Evolutionary conservation across 2,329 filamentous ascomycete species (phyloP).

Genomic region (Metarhizium album): DNA sequence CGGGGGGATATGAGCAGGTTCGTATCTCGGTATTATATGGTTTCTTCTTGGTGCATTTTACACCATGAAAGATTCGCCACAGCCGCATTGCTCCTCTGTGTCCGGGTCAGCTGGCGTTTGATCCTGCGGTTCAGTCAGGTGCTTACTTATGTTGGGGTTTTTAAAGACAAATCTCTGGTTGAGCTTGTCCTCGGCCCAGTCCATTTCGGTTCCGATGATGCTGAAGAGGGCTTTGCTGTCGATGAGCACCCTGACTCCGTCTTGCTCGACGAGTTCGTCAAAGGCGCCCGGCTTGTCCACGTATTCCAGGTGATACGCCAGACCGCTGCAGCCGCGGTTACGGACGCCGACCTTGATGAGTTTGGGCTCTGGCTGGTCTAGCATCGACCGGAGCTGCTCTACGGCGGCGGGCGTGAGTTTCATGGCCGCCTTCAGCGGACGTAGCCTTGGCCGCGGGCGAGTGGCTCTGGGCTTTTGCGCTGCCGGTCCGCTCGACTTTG

Average conservation of each 20-base stretch:
- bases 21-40: neutral
- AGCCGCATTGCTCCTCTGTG: slow-evolving; percentile 87
- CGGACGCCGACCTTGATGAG: slow-evolving; percentile 89
- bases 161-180: slow-evolving; percentile 87
- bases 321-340: slow-evolving; percentile 85
- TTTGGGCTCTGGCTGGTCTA: slow-evolving; percentile 81
- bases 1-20: neutral
- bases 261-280: slow-evolving; percentile 89
- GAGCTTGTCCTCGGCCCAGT: slow-evolving; percentile 94
- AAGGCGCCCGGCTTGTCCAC: slow-evolving; percentile 83
- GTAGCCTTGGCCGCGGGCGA: slow-evolving; percentile 25
- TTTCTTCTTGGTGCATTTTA: slow-evolving; percentile 19
- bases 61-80: slow-evolving; percentile 93
- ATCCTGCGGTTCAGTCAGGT: slow-evolving; percentile 16
- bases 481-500: slow-evolving; percentile 45
- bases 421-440: slow-evolving; percentile 82
- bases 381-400: slow-evolving; percentile 61
- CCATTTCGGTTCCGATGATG: slow-evolving; percentile 98
- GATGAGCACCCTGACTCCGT: slow-evolving; percentile 89
- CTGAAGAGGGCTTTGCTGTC: slow-evolving; percentile 97
- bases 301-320: slow-evolving; percentile 90
- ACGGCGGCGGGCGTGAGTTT: slow-evolving; percentile 73
- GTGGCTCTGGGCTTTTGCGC: slow-evolving; percentile 53
- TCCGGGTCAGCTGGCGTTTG: slow-evolving; percentile 5
- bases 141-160: slow-evolving; percentile 96